Conservation (phyloP, 106 monocot species). For the Triglochin maritima region DNA sequence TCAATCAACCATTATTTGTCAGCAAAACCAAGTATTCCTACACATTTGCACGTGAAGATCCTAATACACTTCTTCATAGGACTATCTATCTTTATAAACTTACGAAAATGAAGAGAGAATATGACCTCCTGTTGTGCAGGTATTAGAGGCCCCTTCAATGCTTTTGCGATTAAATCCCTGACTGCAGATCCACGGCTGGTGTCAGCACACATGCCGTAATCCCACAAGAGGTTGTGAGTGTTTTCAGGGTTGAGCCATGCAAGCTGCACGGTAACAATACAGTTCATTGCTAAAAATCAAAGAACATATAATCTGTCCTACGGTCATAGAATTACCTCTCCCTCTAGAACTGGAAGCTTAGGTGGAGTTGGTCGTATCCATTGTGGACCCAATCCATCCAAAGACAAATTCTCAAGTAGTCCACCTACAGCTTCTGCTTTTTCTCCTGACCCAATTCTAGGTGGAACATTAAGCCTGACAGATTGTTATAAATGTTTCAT, state of each 20-base stretch:
- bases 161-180: conserved; percentile 73
- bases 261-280: conserved; percentile 20
- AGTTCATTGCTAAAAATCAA: too few relatives aligned
- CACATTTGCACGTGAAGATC: background rate
- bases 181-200: conserved; percentile 75
- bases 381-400: conserved; percentile 62
- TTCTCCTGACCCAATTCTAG: conserved; percentile 58
- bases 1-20: background rate
- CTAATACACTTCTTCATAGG: background rate
- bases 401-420: conserved; percentile 43
- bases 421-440: conserved; percentile 40
- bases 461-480: conserved; percentile 31
- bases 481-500: background rate
- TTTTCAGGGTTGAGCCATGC: conserved; percentile 74
- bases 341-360: conserved; percentile 67
- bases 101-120: background rate
- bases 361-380: conserved; percentile 89
- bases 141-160: conserved; percentile 74
- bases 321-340: conserved; percentile 39
- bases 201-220: conserved; percentile 94
- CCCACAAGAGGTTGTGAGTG: conserved; percentile 85
- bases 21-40: background rate
- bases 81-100: background rate
- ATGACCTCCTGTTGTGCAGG: conserved; percentile 86
- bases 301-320: background rate